A percentile compares a stretch with the other conserved stretches of the same genome.
Conservation (phyloP, 768 basidiomycete genomes). For the Naganishia onofrii region DNA sequence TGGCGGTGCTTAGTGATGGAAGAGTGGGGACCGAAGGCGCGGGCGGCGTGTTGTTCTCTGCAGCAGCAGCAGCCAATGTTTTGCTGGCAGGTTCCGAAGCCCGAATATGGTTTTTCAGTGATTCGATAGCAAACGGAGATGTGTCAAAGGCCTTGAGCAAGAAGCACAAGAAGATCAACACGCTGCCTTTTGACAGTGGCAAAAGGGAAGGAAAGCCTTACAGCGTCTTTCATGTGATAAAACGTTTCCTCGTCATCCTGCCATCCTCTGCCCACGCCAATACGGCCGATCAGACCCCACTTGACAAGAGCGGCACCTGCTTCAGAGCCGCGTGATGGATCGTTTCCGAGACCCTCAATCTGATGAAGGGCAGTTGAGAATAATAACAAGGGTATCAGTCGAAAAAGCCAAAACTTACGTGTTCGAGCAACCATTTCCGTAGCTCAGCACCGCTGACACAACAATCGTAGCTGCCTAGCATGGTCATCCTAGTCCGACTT, state of each 20-base stretch:
- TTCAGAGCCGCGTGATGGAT: conserved; percentile 74
- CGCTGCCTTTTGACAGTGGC: too few species aligned
- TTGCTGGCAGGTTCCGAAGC: conserved; percentile 17
- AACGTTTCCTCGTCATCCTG: conserved; percentile 42
- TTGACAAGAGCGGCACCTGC: conserved; percentile 65
- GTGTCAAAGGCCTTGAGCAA: conserved; percentile 26
- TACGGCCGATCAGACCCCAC: conserved; percentile 52
- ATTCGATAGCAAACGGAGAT: conserved; percentile 32
- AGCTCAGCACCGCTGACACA: conserved; percentile 88
- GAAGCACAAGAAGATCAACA: not conserved
- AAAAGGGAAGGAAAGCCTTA: not conserved
- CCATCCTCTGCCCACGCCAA: conserved; percentile 63
- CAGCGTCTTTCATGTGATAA: conserved; percentile 41
- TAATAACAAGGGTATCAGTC: too few species aligned
- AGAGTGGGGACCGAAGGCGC: not conserved
- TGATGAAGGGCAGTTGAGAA: not conserved
- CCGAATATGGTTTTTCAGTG: conserved; percentile 29
- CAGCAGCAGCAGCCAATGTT: not conserved
- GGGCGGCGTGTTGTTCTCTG: not conserved
- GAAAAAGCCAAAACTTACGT: conserved; percentile 52
- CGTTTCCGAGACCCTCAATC: conserved; percentile 71
- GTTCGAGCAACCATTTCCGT: conserved; percentile 74
- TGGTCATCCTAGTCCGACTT: conserved; percentile 43
- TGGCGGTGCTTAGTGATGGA: conserved; percentile 18
- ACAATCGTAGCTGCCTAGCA: conserved; percentile 56